phyloP scores from a whole-genome alignment of 1,139 yeast genomes.

The Arxiozyma heterogenica region DNA sequence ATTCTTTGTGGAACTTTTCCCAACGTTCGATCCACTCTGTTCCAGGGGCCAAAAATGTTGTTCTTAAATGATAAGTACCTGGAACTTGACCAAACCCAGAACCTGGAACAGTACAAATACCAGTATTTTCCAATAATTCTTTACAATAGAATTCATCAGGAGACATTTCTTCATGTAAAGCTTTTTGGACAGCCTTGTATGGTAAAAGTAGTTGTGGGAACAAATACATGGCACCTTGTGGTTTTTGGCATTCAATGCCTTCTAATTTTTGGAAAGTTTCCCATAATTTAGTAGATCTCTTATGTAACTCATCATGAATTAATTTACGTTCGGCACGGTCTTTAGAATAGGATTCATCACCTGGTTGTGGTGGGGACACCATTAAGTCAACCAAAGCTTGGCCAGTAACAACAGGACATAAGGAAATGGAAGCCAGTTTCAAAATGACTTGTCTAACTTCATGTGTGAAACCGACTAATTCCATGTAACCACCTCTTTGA shows the following conservation, averaged over 20 bases:
- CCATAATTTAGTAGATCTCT: constrained; percentile 56
- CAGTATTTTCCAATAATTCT: constrained; percentile 75
- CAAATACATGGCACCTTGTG: constrained; percentile 96
- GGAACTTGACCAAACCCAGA: constrained; percentile 90
- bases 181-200: constrained; percentile 50
- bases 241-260: constrained; percentile 75
- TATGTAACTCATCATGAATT: constrained; percentile 53
- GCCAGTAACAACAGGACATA: constrained; percentile 91
- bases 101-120: constrained; percentile 96
- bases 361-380: constrained; percentile 80
- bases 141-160: constrained; percentile 87
- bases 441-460: constrained; percentile 63
- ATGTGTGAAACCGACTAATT: constrained; percentile 65
- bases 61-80: constrained; percentile 85
- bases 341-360: constrained; percentile 63
- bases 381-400: constrained; percentile 87
- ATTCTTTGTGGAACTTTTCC: constrained; percentile 64
- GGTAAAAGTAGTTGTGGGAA: constrained; percentile 73
- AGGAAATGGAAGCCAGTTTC: constrained; percentile 79
- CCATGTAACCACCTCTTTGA: constrained; percentile 98
- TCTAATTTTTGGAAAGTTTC: constrained; percentile 67
- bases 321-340: constrained; percentile 53
- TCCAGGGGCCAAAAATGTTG: constrained; percentile 95
- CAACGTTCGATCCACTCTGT: constrained; percentile 75
- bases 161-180: constrained; percentile 44